A percentile compares a stretch with the other conserved stretches of the same genome.
These are phyloP conservation scores for Apiospora saccharicola DNA, from an alignment of 2,329 filamentous ascomycete species.

Conservation along the genomic window DNA sequence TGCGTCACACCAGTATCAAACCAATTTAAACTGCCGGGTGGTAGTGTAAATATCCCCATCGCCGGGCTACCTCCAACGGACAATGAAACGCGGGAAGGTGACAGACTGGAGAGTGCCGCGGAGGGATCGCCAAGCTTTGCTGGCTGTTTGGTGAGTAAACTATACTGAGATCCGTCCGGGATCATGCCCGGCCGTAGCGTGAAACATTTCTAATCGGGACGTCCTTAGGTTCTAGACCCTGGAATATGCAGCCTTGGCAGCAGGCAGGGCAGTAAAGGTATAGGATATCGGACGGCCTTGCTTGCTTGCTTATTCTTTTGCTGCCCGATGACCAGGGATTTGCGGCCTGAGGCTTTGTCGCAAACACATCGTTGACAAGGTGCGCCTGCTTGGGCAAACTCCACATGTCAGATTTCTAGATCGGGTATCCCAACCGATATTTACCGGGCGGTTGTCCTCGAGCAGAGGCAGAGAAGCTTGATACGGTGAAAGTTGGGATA, in stretches of 20 bases:
- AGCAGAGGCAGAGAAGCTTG: constrained; percentile 1
- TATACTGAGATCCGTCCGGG: neutral
- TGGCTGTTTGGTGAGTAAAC: constrained; percentile 14
- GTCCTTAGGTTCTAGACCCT: neutral
- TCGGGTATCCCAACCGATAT: constrained; percentile 9
- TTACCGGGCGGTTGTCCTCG: neutral
- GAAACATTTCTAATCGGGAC: constrained; percentile 17
- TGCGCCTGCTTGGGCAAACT: neutral
- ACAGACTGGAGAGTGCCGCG: constrained; percentile 1
- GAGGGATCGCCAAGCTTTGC: constrained; percentile 3
- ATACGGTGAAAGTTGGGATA: constrained; percentile 1
- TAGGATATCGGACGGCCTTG: neutral
- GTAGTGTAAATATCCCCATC: neutral
- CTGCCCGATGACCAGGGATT: neutral
- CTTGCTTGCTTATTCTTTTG: neutral
- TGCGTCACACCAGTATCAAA: neutral
- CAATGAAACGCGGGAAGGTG: constrained; percentile 9
- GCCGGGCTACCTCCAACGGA: constrained; percentile 7
- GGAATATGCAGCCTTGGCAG: constrained; percentile 1
- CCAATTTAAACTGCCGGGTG: neutral
- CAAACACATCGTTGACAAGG: neutral
- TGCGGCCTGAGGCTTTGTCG: neutral
- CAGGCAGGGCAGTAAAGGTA: neutral
- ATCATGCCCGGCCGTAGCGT: constrained; percentile 2
- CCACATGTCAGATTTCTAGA: neutral